Conservation (phyloP, 2,329 filamentous ascomycete genomes). For the Neodidymelliopsis sp. region DNA sequence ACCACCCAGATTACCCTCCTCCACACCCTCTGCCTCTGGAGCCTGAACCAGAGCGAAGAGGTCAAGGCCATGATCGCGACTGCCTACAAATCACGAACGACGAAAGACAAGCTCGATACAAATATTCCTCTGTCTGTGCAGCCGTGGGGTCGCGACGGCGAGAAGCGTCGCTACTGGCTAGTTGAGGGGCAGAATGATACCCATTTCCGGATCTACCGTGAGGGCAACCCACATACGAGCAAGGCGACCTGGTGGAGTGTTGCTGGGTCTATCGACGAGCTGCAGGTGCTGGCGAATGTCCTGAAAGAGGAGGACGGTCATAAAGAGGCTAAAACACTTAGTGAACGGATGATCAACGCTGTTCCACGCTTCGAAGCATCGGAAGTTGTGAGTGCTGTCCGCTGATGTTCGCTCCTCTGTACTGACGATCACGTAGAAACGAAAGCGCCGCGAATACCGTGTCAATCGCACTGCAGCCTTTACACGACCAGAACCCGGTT, state of each 20-base stretch:
- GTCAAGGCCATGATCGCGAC: constrained; percentile 83
- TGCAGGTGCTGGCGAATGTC: constrained; percentile 77
- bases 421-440: constrained; percentile 69
- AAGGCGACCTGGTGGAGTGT: constrained; percentile 92
- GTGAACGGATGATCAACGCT: constrained; percentile 78
- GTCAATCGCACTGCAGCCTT: constrained; percentile 86
- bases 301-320: constrained; percentile 79
- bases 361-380: constrained; percentile 91
- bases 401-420: not conserved
- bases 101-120: constrained; percentile 76
- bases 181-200: constrained; percentile 95
- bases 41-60: constrained; percentile 84
- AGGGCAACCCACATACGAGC: constrained; percentile 80
- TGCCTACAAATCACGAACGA: constrained; percentile 72
- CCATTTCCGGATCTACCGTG: constrained; percentile 89
- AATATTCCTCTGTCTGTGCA: constrained; percentile 92
- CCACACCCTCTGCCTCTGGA: constrained; percentile 85
- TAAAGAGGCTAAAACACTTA: constrained; percentile 79
- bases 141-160: constrained; percentile 86
- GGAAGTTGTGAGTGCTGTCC: constrained; percentile 71
- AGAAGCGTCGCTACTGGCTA: constrained; percentile 92
- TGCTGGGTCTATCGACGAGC: constrained; percentile 87
- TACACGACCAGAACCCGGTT: constrained; percentile 83
- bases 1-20: constrained; percentile 76
- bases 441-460: constrained; percentile 90